Evolutionary conservation across 176 grass and related monocot species (phyloP), one percentile per base, ranked within the genome.

Genomic region (Triticum monococcum): DNA sequence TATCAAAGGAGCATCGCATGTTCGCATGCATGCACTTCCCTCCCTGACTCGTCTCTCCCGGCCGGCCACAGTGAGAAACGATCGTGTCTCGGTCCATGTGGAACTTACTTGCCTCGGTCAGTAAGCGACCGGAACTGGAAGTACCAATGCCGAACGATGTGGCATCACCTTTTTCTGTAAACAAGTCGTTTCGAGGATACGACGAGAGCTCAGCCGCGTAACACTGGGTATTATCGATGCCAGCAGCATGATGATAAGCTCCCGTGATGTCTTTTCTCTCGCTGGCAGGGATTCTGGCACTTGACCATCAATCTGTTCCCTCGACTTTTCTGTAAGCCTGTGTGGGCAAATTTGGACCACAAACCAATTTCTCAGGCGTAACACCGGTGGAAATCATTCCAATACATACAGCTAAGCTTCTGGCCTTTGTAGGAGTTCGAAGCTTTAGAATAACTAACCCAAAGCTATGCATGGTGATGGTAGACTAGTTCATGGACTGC

Each of bases 351-450:
- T 50, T 61, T 84, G 85, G 89, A 81, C 85, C 85, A 88, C 81
- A 76, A 80, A 81, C 76, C 46, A 80, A 84, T 80, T 84, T 69
- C 48, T 68, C 26, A 84, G 13, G 80, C 17, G 30, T 32, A 84
- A 84, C 64, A 69, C 25, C 33, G 67, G 45, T 30, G 59, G 46
- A 84, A 84, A 91, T 87, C 81, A 84, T 86, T 64, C 48, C 8
- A 59, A 37, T 32, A 66, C 46, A 77, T 68, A 87, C 85, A 45
- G 30, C 45, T 77, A 76, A 68, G 26, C 64, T 63, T 68, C 75
- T 85, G 76, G 62, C 77, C 77, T 91, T 91, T 88, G 77, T 84
- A 88, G 76, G 76, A 88, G 81, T 63, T 81, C 28, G 60, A 84
- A 80, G 80, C 70, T 80, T 87, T 87, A 70, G 83, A 87, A 83